Evolutionary conservation across 1,284 basidiomycete species (phyloP).

Genomic region (Moesziomyces globuligerus): DNA sequence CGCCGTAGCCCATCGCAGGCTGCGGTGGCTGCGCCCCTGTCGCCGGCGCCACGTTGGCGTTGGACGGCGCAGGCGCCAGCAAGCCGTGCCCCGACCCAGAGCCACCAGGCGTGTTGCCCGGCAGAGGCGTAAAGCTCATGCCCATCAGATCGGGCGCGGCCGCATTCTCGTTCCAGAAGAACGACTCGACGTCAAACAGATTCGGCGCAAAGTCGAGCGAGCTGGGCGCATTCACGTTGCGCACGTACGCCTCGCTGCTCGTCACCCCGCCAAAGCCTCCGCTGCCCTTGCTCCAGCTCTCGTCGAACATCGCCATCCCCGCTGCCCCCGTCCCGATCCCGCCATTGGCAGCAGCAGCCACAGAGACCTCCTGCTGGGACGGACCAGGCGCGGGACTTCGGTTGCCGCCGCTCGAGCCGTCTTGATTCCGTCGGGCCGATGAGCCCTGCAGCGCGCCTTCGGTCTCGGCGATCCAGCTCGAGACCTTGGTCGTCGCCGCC

Average conservation of each 20-base stretch:
- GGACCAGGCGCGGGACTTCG: not conserved
- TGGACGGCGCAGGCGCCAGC: too few relatives aligned
- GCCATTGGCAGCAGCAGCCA: not conserved
- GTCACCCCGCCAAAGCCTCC: not conserved
- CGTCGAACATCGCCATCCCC: not conserved
- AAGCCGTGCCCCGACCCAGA: not conserved
- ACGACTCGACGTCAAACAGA: constrained; percentile 55
- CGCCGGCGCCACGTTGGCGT: not conserved
- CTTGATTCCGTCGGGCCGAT: not conserved
- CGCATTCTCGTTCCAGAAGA: constrained; percentile 60
- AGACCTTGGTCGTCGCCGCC: constrained; percentile 19
- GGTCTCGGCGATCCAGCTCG: constrained; percentile 47
- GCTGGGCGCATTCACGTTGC: not conserved
- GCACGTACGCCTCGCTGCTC: not conserved
- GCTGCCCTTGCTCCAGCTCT: constrained; percentile 7
- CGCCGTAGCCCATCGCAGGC: not conserved
- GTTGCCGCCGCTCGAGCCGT: not conserved
- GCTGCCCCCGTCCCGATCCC: not conserved
- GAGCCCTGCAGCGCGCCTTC: constrained; percentile 24
- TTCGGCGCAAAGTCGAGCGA: constrained; percentile 33
- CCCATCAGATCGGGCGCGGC: constrained; percentile 24
- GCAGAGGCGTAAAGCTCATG: constrained; percentile 11
- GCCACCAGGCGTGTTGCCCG: not conserved
- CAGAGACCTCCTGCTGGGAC: not conserved
- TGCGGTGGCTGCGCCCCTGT: too few relatives aligned